Conservation (phyloP, 1,284 basidiomycete species). For the Rhodotorula sp. region DNA sequence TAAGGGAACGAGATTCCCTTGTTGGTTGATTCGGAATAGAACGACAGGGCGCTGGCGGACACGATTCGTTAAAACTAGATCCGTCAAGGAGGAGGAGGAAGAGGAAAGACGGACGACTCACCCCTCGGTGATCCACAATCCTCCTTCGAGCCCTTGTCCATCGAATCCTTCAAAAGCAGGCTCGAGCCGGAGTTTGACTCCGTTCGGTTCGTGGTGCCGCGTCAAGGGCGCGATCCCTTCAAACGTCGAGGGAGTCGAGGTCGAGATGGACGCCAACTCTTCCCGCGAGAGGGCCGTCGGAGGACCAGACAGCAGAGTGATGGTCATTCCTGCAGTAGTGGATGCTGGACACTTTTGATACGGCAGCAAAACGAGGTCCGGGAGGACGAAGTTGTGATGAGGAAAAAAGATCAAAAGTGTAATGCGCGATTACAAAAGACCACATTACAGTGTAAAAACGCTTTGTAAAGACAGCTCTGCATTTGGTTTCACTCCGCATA, state of each 20-base stretch:
- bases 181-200: slow-evolving; percentile 66
- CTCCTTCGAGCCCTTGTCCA: slow-evolving; percentile 56
- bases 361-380: background rate
- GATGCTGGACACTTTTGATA: background rate
- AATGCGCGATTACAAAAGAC: no score
- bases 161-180: slow-evolving; percentile 64
- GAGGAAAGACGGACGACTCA: slow-evolving; percentile 49
- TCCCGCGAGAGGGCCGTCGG: slow-evolving; percentile 66
- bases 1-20: slow-evolving; percentile 75
- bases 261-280: slow-evolving; percentile 75
- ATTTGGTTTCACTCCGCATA: no score
- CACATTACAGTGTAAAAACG: no score
- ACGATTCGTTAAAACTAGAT: background rate
- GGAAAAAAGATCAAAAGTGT: no score
- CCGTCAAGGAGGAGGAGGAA: no score
- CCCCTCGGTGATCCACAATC: slow-evolving; percentile 79
- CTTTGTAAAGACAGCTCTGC: no score
- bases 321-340: slow-evolving; percentile 9
- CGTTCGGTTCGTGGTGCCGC: slow-evolving; percentile 63
- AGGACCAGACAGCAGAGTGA: slow-evolving; percentile 55
- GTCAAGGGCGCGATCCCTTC: slow-evolving; percentile 75
- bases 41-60: slow-evolving; percentile 64
- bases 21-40: slow-evolving; percentile 60
- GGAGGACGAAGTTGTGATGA: background rate
- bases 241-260: slow-evolving; percentile 77